Evolutionary conservation across 2,329 filamentous ascomycete species (phyloP).

Genomic region (Talaromyces funiculosus): DNA sequence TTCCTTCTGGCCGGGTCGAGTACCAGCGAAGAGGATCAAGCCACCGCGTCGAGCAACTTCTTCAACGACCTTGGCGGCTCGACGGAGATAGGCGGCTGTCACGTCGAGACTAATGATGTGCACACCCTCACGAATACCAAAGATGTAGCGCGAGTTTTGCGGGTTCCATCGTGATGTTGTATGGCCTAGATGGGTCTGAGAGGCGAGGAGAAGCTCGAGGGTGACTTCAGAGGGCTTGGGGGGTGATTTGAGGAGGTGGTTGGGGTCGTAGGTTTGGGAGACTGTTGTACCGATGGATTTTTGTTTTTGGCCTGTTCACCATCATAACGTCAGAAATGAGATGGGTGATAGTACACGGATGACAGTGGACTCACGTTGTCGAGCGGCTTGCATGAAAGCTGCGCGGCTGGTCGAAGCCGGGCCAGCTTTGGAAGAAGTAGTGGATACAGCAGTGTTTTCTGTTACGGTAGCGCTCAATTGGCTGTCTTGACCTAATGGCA

Average conservation of each 20-base stretch:
- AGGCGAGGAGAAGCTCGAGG: conserved; percentile 82
- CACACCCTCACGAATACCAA: conserved; percentile 77
- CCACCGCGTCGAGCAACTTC: conserved; percentile 79
- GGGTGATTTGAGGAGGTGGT: conserved; percentile 56
- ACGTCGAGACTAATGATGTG: conserved; percentile 91
- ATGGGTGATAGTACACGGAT: background rate
- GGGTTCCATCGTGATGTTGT: conserved; percentile 91
- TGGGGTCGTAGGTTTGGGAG: conserved; percentile 26
- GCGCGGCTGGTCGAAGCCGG: conserved; percentile 1
- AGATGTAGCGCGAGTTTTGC: conserved; percentile 88
- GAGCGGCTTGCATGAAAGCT: conserved; percentile 16
- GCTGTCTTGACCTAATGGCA: background rate
- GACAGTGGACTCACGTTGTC: conserved; percentile 21
- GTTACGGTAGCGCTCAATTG: background rate
- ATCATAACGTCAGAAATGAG: background rate
- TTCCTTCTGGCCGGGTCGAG: conserved; percentile 71
- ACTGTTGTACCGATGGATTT: conserved; percentile 28
- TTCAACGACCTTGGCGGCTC: conserved; percentile 86
- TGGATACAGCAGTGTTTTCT: conserved; percentile 12
- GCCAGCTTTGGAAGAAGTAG: too few relatives aligned
- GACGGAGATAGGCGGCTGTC: conserved; percentile 82
- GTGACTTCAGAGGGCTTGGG: conserved; percentile 74
- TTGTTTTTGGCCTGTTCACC: conserved; percentile 27
- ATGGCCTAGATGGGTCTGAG: conserved; percentile 85
- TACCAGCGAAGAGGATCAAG: conserved; percentile 85